A percentile compares a stretch with the other conserved stretches of the same genome.
These are phyloP conservation scores for Passalora sequoiae DNA, from an alignment of 2,329 filamentous ascomycete species.

Conservation along the genomic window DNA sequence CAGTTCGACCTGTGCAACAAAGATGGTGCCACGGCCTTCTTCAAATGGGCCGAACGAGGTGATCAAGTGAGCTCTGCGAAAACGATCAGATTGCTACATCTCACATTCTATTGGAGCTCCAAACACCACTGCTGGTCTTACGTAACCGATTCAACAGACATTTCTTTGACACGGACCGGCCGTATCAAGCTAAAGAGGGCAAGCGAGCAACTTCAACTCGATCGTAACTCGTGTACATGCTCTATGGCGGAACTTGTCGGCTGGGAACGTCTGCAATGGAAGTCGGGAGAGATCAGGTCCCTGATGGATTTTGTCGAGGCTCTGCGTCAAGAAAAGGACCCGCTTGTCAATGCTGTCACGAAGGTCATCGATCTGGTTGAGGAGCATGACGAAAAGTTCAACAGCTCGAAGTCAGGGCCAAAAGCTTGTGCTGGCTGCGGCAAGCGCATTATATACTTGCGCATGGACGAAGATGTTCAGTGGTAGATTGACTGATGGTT, in stretches of 20 bases:
- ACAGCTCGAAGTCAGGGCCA: slow-evolving; percentile 9
- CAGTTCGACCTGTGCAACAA: slow-evolving; percentile 17
- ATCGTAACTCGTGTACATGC: slow-evolving; percentile 15
- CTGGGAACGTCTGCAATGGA: slow-evolving; percentile 17
- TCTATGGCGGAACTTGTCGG: slow-evolving; percentile 12
- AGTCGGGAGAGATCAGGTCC: slow-evolving; percentile 14
- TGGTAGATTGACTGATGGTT: too few species aligned
- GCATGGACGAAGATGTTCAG: background rate
- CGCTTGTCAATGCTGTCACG: slow-evolving; percentile 14
- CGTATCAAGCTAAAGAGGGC: slow-evolving; percentile 11
- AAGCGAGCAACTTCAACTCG: slow-evolving; percentile 6
- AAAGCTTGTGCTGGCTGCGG: slow-evolving; percentile 11
- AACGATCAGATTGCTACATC: slow-evolving; percentile 14
- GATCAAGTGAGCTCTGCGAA: slow-evolving; percentile 11
- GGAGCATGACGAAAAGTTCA: slow-evolving; percentile 12
- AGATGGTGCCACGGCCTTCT: background rate
- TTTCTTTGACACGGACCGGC: slow-evolving; percentile 10
- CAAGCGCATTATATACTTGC: slow-evolving; percentile 12
- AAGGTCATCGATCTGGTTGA: slow-evolving; percentile 17
- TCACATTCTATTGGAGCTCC: slow-evolving; percentile 15
- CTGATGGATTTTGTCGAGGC: slow-evolving; percentile 17
- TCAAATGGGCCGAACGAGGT: background rate
- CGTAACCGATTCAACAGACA: slow-evolving; percentile 13
- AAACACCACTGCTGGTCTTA: slow-evolving; percentile 11
- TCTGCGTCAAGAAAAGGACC: slow-evolving; percentile 15